These are phyloP conservation scores for Neopestalotiopsis clavispora DNA, from an alignment of 2,329 filamentous ascomycete genomes.

Conservation along the genomic window DNA sequence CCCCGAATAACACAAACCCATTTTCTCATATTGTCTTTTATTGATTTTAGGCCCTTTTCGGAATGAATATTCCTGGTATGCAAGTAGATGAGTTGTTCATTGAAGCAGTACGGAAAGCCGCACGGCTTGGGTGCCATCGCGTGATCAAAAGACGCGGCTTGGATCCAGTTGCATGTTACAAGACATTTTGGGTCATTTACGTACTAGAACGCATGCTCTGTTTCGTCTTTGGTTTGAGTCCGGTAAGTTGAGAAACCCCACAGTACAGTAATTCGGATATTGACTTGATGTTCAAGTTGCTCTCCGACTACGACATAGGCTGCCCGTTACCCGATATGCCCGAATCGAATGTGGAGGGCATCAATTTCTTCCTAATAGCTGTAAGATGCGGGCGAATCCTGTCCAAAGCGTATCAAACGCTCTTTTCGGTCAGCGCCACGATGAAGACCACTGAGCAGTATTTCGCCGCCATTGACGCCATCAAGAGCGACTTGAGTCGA, in stretches of 20 bases:
- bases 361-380: conserved; percentile 12
- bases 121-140: background rate
- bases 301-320: conserved; percentile 15
- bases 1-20: background rate
- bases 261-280: background rate
- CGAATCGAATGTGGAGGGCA: conserved; percentile 9
- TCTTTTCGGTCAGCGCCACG: conserved; percentile 14
- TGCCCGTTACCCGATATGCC: conserved; percentile 11
- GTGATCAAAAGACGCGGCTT: conserved; percentile 2
- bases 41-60: conserved; percentile 10
- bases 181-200: conserved; percentile 13
- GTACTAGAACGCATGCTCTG: conserved; percentile 9
- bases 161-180: conserved; percentile 3
- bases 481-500: conserved; percentile 7
- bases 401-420: conserved; percentile 11
- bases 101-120: conserved; percentile 5
- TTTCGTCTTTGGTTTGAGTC: conserved; percentile 7
- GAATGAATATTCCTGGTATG: conserved; percentile 12
- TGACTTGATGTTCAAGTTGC: background rate
- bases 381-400: conserved; percentile 5
- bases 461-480: conserved; percentile 1
- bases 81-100: conserved; percentile 9
- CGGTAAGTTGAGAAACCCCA: background rate
- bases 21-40: background rate
- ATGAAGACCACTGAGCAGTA: conserved; percentile 13